A percentile compares a stretch with the other conserved stretches of the same genome.
Evolutionary conservation across 352 stramenopile genomes (phyloP).

Genomic region (Pythium brachiatum): DNA sequence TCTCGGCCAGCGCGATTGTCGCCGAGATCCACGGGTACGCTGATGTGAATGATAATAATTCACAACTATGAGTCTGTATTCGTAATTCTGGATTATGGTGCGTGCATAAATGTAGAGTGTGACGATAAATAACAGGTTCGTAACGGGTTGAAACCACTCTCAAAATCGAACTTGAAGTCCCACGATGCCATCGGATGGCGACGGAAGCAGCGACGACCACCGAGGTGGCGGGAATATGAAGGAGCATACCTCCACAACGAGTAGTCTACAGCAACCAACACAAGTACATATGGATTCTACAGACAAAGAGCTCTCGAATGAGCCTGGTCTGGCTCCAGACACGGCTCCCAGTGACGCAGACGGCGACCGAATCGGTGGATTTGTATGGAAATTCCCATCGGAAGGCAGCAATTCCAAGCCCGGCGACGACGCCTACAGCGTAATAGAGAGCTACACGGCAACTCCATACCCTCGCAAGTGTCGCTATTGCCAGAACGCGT

Average conservation of each 20-base stretch:
- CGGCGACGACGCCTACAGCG: not conserved
- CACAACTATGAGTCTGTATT: not conserved
- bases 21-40: constrained; percentile 19
- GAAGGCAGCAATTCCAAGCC: constrained; percentile 46
- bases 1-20: constrained; percentile 22
- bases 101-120: too few relatives aligned
- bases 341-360: constrained; percentile 16
- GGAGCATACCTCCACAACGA: not conserved
- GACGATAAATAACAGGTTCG: not conserved
- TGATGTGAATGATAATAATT: constrained; percentile 8
- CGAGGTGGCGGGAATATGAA: not conserved
- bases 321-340: not conserved
- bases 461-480: constrained; percentile 25
- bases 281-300: not conserved
- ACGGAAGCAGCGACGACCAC: not conserved
- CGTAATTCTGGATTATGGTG: not conserved
- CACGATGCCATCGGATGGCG: not conserved
- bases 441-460: not conserved
- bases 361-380: constrained; percentile 29
- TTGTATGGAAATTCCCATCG: constrained; percentile 68
- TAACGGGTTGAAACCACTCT: not conserved
- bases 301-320: constrained; percentile 2
- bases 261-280: not conserved
- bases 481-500: constrained; percentile 16
- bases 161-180: constrained; percentile 16